Conservation (phyloP, 2,329 filamentous ascomycete species). For the Chalaropsis ovoidea region DNA sequence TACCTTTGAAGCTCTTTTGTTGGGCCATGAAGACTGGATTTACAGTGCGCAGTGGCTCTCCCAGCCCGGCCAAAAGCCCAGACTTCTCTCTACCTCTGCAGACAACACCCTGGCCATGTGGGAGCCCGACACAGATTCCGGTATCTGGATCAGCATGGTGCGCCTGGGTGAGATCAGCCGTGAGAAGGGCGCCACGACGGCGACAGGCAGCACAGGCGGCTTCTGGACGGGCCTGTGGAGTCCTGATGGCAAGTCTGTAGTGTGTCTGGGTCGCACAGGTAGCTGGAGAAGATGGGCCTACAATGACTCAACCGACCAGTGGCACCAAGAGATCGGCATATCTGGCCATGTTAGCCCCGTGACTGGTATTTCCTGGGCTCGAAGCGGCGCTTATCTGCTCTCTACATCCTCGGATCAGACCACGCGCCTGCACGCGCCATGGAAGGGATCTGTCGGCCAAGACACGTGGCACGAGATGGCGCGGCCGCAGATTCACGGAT, state of each 20-base stretch:
- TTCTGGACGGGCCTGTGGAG: conserved; percentile 97
- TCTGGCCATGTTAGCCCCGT: conserved; percentile 77
- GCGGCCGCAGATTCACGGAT: conserved; percentile 92
- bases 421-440: conserved; percentile 73
- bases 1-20: conserved; percentile 84
- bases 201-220: conserved; percentile 87
- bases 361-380: conserved; percentile 74
- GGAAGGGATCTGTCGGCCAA: conserved; percentile 42
- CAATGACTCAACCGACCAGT: conserved; percentile 50
- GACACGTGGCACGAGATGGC: conserved; percentile 90
- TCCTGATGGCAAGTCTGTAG: conserved; percentile 57
- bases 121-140: conserved; percentile 72
- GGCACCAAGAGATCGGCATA: conserved; percentile 66
- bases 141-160: conserved; percentile 81
- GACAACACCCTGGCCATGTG: conserved; percentile 93
- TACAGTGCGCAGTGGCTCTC: conserved; percentile 71
- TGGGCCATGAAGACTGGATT: conserved; percentile 98
- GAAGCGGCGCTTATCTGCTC: conserved; percentile 69
- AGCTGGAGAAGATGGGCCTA: conserved; percentile 84
- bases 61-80: conserved; percentile 42
- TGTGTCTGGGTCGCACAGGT: conserved; percentile 78
- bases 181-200: conserved; percentile 91
- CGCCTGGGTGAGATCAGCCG: conserved; percentile 87
- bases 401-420: conserved; percentile 91
- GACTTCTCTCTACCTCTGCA: conserved; percentile 79